Evolutionary conservation across 2,329 filamentous ascomycete species (phyloP).

Genomic region (Trichophyton verrucosum): DNA sequence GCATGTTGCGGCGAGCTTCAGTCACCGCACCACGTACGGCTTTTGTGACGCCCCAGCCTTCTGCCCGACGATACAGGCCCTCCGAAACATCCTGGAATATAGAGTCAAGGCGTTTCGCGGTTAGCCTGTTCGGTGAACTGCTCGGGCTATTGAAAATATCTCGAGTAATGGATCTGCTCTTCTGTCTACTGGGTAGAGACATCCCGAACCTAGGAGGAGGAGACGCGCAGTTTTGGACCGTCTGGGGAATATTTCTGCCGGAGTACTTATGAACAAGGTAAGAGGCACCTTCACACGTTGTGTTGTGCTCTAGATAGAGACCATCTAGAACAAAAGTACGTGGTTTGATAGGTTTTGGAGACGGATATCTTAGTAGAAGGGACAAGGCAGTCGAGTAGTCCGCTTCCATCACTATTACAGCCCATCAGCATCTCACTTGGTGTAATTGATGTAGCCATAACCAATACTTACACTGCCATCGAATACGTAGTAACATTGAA

Average conservation of each 20-base stretch:
- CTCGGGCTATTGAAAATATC: slow-evolving; percentile 16
- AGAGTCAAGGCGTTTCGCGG: slow-evolving; percentile 32
- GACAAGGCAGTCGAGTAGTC: slow-evolving; percentile 81
- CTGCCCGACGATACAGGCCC: slow-evolving; percentile 36
- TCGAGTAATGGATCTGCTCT: slow-evolving; percentile 7
- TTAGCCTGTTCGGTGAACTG: slow-evolving; percentile 27
- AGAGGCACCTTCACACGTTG: slow-evolving; percentile 31
- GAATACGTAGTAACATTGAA: slow-evolving; percentile 81
- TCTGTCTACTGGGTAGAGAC: slow-evolving; percentile 1
- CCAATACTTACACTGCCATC: slow-evolving; percentile 62
- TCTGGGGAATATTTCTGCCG: slow-evolving; percentile 18
- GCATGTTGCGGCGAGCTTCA: slow-evolving; percentile 36
- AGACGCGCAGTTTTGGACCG: not conserved
- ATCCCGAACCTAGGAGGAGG: not conserved
- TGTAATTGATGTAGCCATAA: not conserved
- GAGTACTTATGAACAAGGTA: slow-evolving; percentile 38
- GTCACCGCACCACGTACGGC: slow-evolving; percentile 37
- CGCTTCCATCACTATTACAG: slow-evolving; percentile 56
- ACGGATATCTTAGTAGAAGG: slow-evolving; percentile 70
- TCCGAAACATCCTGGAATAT: slow-evolving; percentile 39
- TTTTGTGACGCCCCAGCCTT: slow-evolving; percentile 39
- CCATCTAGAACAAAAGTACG: slow-evolving; percentile 79
- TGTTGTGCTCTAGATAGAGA: slow-evolving; percentile 39
- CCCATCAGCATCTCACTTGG: slow-evolving; percentile 12
- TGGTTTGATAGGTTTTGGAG: slow-evolving; percentile 52